These are phyloP conservation scores for Tinospora cordifolia DNA, from an alignment of 164 flowering plant genomes.

Conservation along the genomic window DNA sequence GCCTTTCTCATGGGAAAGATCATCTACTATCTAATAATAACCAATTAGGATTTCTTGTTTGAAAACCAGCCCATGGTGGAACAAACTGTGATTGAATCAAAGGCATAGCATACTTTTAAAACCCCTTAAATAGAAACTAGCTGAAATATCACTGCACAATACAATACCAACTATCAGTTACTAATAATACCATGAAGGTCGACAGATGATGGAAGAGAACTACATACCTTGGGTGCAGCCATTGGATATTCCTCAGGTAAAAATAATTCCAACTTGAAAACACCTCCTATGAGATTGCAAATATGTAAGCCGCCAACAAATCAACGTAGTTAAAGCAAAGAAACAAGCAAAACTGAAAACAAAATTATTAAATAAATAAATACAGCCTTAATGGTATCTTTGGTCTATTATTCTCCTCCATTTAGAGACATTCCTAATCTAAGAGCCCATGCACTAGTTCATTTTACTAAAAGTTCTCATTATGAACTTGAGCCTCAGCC, in stretches of 20 bases:
- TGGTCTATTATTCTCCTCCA: no score
- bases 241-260: constrained; percentile 94
- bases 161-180: background rate
- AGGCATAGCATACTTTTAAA: background rate
- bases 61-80: background rate
- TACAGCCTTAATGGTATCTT: no score
- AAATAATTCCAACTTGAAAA: constrained; percentile 81
- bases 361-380: no score
- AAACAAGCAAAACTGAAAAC: background rate
- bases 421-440: no score
- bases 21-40: background rate
- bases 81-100: background rate
- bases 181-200: background rate
- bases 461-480: no score
- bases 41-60: background rate
- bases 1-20: background rate
- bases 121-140: background rate
- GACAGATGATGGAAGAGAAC: background rate
- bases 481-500: no score
- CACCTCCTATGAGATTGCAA: constrained; percentile 46
- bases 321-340: background rate
- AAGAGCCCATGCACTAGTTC: no score
- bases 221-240: constrained; percentile 84
- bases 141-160: background rate
- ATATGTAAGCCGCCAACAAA: background rate